phyloP scores from a whole-genome alignment of 257 asterid genomes.

The Eustoma russellianum region DNA sequence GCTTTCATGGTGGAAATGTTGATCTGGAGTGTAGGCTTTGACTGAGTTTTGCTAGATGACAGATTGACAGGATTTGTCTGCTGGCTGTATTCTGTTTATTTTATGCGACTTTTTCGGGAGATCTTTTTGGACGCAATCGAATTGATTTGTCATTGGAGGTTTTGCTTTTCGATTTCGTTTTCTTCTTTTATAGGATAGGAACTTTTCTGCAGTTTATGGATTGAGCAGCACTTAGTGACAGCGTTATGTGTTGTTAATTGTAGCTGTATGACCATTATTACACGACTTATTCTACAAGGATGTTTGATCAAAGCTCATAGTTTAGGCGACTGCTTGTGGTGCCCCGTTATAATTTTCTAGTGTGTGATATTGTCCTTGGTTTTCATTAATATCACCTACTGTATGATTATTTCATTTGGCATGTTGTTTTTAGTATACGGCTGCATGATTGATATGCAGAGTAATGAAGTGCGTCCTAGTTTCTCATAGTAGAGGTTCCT shows the following conservation, averaged over 20 bases:
- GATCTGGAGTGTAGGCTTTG: conserved; percentile 10
- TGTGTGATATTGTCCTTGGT: conserved; percentile 10
- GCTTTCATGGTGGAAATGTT: conserved; percentile 3
- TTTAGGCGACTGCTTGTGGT: not conserved
- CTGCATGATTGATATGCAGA: too few relatives aligned
- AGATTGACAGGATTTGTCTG: not conserved
- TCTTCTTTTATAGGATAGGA: not conserved
- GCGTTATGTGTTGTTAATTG: conserved; percentile 2
- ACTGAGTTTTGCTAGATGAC: not conserved
- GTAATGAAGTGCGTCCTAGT: too few relatives aligned
- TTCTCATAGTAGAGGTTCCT: too few relatives aligned
- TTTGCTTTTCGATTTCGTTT: not conserved
- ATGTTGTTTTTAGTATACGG: too few relatives aligned
- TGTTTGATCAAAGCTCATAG: conserved; percentile 14
- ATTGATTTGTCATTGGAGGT: not conserved
- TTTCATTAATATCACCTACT: not conserved
- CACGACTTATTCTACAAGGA: not conserved
- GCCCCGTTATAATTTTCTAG: not conserved
- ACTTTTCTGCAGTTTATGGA: not conserved
- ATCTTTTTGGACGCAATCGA: not conserved
- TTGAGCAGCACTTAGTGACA: not conserved
- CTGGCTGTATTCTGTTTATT: not conserved
- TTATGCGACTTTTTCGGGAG: conserved; percentile 1
- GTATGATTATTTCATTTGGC: too few relatives aligned
- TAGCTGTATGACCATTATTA: not conserved